Evolutionary conservation across 495 filamentous ascomycete genomes (phyloP), one percentile per base, ranked within the genome.

Genomic region (Aspergillus carlsbadensis): DNA sequence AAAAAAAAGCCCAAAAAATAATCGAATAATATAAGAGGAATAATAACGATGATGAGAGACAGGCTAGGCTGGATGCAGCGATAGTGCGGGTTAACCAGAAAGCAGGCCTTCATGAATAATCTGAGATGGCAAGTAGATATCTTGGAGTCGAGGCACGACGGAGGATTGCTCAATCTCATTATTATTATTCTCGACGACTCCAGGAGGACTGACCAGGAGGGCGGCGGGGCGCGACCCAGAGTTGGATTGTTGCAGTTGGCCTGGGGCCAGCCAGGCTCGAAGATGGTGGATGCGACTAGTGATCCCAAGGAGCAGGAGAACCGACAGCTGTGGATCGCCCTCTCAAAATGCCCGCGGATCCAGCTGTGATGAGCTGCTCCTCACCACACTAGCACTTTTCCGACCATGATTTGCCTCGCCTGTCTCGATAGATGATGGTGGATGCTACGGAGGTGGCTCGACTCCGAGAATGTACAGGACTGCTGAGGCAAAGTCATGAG

Each of bases 281-380:
- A 46, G 43, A 54, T 47, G 48, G 54, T 54, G 62, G 57, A 48
- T 47, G 54, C 60, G 55, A 60, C 64, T 63, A 66, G 64, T 60
- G 60, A 62, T 63, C 60, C 64, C 64, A 63, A 66, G 60, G 58
- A 60, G 54, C 57, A 66, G 60, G 59, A 54, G 54, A 48, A 54
- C 57, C 37, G 53, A 47, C 51, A 41, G 48, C 49, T 36, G 62
- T 64, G 62, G 62, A 64, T 64, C 62, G 37, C 54, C 42, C 35
- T 53, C 49, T 52, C 47, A 54, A 55, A 42, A 57, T 52, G 52
- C 45, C 56, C 58, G 58, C 49, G 62, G 62, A 56, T 61, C 62
- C 58, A 53, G 57, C 45, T 39, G 53, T 8, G 26, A 29, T 29
- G 26, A 29, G 26, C 26, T 29, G 26, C 26, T 20, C 22, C 40